These are phyloP conservation scores for Graphilbum fragrans DNA, from an alignment of 2,329 filamentous ascomycete genomes.

Conservation along the genomic window DNA sequence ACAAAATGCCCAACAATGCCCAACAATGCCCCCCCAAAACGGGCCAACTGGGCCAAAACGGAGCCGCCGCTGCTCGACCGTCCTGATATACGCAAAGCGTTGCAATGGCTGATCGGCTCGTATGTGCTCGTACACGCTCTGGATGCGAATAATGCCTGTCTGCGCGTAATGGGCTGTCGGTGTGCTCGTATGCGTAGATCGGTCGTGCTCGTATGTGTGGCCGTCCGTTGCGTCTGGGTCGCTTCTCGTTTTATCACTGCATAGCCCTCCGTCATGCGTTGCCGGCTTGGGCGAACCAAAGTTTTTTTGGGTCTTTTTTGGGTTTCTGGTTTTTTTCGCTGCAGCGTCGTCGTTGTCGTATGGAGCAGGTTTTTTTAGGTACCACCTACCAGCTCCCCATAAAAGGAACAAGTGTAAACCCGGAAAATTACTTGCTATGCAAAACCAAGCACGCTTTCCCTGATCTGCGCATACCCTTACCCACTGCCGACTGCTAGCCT, in stretches of 20 bases:
- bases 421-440: not conserved
- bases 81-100: too few relatives aligned
- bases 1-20: not conserved
- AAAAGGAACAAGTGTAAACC: too few relatives aligned
- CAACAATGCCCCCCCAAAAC: too few relatives aligned
- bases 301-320: not conserved
- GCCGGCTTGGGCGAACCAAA: too few relatives aligned
- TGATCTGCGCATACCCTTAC: not conserved
- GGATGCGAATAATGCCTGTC: not conserved
- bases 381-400: too few relatives aligned
- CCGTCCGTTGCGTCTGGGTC: too few relatives aligned
- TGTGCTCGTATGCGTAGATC: too few relatives aligned
- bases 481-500: not conserved
- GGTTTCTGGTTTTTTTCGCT: too few relatives aligned
- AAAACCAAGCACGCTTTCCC: not conserved
- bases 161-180: not conserved
- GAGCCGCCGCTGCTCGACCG: not conserved
- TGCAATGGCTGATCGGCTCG: not conserved
- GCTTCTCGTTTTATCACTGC: not conserved
- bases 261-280: not conserved
- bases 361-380: too few relatives aligned
- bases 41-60: not conserved
- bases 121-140: not conserved
- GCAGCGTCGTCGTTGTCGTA: too few relatives aligned
- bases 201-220: too few relatives aligned